Evolutionary conservation across 345 rosid species (phyloP).

Genomic region (Ceriops zippeliana): DNA sequence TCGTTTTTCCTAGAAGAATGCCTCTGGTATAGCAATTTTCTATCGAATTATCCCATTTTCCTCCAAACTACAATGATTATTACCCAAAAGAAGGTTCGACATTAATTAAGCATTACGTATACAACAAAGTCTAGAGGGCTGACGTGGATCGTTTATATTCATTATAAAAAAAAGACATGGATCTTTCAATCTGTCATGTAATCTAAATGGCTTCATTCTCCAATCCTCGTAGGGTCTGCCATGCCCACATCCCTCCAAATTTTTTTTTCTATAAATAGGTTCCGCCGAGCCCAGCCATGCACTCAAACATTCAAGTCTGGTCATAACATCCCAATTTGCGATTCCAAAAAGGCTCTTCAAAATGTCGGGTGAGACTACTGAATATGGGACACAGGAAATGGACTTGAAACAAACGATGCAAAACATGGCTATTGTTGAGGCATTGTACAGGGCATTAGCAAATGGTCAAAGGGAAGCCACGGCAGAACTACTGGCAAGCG

Average conservation of each 20-base stretch:
- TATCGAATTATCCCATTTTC: too few relatives aligned
- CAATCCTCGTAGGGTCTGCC: too few relatives aligned
- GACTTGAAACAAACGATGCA: conserved; percentile 16
- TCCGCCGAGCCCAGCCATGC: not conserved
- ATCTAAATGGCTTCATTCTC: not conserved
- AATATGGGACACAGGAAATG: conserved; percentile 12
- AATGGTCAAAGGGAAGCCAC: conserved; percentile 32
- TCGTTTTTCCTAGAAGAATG: too few relatives aligned
- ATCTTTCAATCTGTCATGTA: conserved; percentile 13
- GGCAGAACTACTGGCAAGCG: conserved; percentile 49
- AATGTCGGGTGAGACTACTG: conserved; percentile 13
- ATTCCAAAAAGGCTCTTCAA: not conserved
- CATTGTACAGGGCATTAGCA: conserved; percentile 54
- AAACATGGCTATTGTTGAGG: conserved; percentile 30
- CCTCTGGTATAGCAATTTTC: too few relatives aligned
- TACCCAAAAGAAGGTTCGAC: too few relatives aligned
- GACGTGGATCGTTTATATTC: too few relatives aligned
- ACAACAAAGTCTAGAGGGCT: too few relatives aligned
- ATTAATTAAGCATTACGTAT: too few relatives aligned
- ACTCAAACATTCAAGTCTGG: not conserved
- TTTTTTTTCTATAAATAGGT: conserved; percentile 26
- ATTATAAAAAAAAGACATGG: not conserved
- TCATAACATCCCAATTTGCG: not conserved
- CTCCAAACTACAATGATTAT: too few relatives aligned
- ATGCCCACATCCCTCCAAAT: too few relatives aligned